Evolutionary conservation across 495 filamentous ascomycete genomes (phyloP), one percentile per base, ranked within the genome.

Genomic region (Durotheca rogersii): DNA sequence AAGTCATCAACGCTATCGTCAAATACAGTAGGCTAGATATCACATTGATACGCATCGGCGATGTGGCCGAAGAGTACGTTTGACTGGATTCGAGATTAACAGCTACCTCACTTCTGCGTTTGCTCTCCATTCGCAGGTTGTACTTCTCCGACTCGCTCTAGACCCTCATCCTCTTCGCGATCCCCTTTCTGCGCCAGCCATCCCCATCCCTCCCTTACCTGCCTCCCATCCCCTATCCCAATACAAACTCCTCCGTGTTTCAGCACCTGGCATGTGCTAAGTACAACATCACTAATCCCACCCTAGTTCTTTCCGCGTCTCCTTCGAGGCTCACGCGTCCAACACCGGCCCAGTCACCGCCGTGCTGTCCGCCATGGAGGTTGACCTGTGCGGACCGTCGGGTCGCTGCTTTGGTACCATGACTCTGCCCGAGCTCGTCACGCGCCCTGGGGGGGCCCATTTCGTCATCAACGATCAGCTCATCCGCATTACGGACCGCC

Each of bases 11-110:
- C 10, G 41, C 46, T 23, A 43, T 68, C 19, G 20, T 62, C n/a
- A 54, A 56, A 21, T 9, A 55, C n/a, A 67, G 63, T 49, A 61
- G 55, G 35, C 31, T 68, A 34, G 51, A 58, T 6, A 46, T 68
- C 12, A 31, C 36, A 20, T 19, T 54, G 27, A 61, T 68, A 27
- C 62, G 62, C 17, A 68, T 68, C 41, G 61, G 50, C 29, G 56
- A 44, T 53, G 55, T 61, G 2, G 61, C 55, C n/a, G 56, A 62
- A 35, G 45, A 54, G 66, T 67, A 56, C 27, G 62, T 41, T 34
- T n/a, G n/a, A n/a, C n/a, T n/a, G n/a, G n/a, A n/a, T n/a, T n/a
- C n/a, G n/a, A n/a, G n/a, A n/a, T n/a, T n/a, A n/a, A n/a, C n/a
- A n/a, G n/a, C n/a, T n/a, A n/a, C n/a, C n/a, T n/a, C n/a, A n/a